These are phyloP conservation scores for Lolium rigidum DNA, from an alignment of 176 grass and related monocot genomes.

Conservation along the genomic window DNA sequence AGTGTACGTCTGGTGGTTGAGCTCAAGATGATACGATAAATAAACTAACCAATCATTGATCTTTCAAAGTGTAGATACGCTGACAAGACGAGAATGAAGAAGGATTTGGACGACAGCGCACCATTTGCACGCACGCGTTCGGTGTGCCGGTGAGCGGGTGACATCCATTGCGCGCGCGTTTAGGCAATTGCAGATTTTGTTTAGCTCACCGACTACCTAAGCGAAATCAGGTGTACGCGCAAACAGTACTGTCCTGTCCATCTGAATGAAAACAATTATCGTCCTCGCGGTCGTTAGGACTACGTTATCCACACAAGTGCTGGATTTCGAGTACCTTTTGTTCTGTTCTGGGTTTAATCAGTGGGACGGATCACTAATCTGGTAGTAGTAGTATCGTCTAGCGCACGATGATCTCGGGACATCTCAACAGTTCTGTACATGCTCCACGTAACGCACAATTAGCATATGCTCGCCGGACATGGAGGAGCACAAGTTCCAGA, in stretches of 20 bases:
- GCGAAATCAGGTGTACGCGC: background rate
- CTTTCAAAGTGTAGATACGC: too few relatives aligned
- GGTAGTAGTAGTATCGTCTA: background rate
- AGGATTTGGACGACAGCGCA: background rate
- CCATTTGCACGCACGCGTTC: background rate
- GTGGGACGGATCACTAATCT: background rate
- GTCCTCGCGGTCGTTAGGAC: constrained; percentile 36
- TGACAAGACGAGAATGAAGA: too few relatives aligned
- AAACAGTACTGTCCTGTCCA: background rate
- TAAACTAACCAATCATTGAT: too few relatives aligned
- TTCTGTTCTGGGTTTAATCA: background rate
- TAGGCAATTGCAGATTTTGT: background rate
- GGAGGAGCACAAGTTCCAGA: background rate
- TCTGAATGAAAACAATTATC: background rate
- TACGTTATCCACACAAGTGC: background rate
- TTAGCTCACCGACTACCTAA: background rate
- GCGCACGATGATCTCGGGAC: background rate
- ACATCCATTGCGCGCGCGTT: constrained; percentile 11
- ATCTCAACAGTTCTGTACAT: background rate
- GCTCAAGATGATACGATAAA: too few relatives aligned
- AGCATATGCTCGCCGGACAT: background rate
- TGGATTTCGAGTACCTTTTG: constrained; percentile 12
- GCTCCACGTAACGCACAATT: background rate
- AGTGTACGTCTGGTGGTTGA: too few relatives aligned
- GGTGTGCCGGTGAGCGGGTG: background rate